Evolutionary conservation across 2,329 filamentous ascomycete genomes (phyloP), one percentile per base, ranked within the genome.

Genomic region (Zymoseptoria passerinii): DNA sequence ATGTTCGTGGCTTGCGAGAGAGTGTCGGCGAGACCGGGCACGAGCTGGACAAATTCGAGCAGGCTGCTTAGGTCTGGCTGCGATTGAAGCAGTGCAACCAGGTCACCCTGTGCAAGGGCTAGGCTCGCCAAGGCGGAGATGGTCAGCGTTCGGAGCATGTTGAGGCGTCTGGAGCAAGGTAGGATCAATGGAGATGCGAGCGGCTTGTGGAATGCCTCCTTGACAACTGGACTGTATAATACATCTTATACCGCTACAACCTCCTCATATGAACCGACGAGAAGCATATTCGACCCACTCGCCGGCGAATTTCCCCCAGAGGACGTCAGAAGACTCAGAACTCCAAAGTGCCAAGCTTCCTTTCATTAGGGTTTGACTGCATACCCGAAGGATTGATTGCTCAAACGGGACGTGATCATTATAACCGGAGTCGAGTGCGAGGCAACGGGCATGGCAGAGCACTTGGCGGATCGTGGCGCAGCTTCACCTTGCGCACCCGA

Each of bases 1-100:
- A 87, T 63, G 65, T 83, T 75, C 35, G 67, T 66, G 9, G 61
- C 58, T 10, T 28, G 50, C 29, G 58, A 57, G 29, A 65, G 52
- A 13, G 58, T 51, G 8, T 52, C 52, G 28, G 60, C 58, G 10
- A 65, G 48, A n/a, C 59, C 53, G n/a, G 62, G 61, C n/a, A 44
- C 35, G 19, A 50, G 53, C 48, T 65, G 49, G n/a, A 65, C 56
- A 48, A 62, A 60, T 23, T 52, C 53, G n/a, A 63, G 55, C 35
- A 65, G 52, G 29, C 60, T 58, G 53, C 53, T 58, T n/a, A 60
- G 53, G 44, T 62, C 52, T 27, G 55, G 57, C 28, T 58, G 60
- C 16, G 58, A 55, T n/a, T 59, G 51, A 4, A 62, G 44, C 7
- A 57, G 50, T 35, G 48, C 56, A 40, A 60, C 54, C 10, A 64